Percentiles rank a stretch among this genome's conserved stretches.
These are phyloP conservation scores for Ricinus communis DNA, from an alignment of 345 rosid species.

Conservation along the genomic window DNA sequence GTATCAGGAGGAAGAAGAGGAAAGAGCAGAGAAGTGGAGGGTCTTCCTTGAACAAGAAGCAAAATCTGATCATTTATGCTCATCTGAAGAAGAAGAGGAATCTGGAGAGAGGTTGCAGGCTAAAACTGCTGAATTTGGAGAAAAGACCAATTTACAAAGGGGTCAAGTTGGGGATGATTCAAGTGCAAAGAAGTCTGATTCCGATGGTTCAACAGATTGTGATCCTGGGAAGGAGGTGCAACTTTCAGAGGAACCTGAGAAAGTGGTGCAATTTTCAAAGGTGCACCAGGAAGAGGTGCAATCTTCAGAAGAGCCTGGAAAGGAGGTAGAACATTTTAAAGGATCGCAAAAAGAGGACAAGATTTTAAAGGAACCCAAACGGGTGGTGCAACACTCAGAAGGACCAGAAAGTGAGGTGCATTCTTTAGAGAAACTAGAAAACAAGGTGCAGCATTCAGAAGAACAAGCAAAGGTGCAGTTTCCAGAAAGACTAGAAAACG, in stretches of 20 bases:
- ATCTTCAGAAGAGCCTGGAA: slow-evolving; percentile 9
- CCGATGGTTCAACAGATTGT: slow-evolving; percentile 34
- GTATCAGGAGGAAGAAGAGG: slow-evolving; percentile 85
- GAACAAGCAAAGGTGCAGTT: slow-evolving; percentile 19
- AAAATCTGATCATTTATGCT: slow-evolving; percentile 25
- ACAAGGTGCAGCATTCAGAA: neutral
- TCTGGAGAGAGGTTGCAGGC: slow-evolving; percentile 22
- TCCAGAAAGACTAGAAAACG: slow-evolving; percentile 8
- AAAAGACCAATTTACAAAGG: slow-evolving; percentile 19
- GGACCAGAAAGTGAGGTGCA: slow-evolving; percentile 7
- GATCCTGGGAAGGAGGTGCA: slow-evolving; percentile 11
- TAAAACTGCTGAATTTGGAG: slow-evolving; percentile 20
- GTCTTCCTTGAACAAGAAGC: slow-evolving; percentile 58
- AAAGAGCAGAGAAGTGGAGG: slow-evolving; percentile 73
- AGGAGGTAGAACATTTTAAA: neutral
- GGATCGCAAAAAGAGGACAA: slow-evolving; percentile 19
- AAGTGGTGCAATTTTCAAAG: slow-evolving; percentile 10
- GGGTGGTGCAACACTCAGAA: slow-evolving; percentile 8
- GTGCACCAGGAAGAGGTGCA: slow-evolving; percentile 12
- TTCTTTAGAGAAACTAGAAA: neutral
- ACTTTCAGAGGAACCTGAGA: slow-evolving; percentile 4
- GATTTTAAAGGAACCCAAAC: slow-evolving; percentile 11
- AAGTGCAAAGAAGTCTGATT: slow-evolving; percentile 25
- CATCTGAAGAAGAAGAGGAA: slow-evolving; percentile 36
- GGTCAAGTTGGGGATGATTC: slow-evolving; percentile 30